Base-by-base conservation (phyloP, 2,329 filamentous ascomycete genomes). In the Cercospora beticola region DNA sequence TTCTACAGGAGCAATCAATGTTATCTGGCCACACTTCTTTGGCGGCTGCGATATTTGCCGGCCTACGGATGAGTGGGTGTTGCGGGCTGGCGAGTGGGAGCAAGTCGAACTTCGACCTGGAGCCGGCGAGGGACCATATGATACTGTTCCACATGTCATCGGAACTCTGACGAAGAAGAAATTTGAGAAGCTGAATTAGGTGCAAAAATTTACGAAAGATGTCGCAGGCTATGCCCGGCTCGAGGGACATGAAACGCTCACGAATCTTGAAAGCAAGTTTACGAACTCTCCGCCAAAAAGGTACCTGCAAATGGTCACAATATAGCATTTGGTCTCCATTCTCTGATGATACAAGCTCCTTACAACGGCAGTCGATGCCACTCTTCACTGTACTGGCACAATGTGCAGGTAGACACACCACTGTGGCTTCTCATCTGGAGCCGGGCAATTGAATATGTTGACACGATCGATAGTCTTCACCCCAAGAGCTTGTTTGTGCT, bases 31-130 rank as follows among this genome's bases (percentile, higher is more conserved):
- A 4, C 73, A 74, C 18, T 77, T 78, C 62, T 76, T 79, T 43
- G 75, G 75, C 54, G 78, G 78, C 3, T 80, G 78, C 68, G 71
- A 77, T 57, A 76, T 79, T 56, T 73, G 69, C 1, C 67, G 78
- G 18, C 78, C 78, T 2, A 79, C 78, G 1, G 78, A 80, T 54
- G 75, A 78, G 65, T 79, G 77, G 77, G 65, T 80, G 5, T 67
- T 77, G 28, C 65, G 71, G 18, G 76, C 77, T 52, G 78, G 78
- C 4, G 72, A 76, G 12, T 80, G 78, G 78, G 72, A 78, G 12
- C 67, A 76, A 28, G 76, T 79, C 57, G 73, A 78, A 14, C 68
- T 80, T 30, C 68, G 68, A 30, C 70, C 77, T 23, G 73, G 71
- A 8, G 72, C 66, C 5, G 77, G 73, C 16, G 78, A 80, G 57